phyloP scores from a whole-genome alignment of 768 basidiomycete genomes.

The Leccinum fibrillosum region DNA sequence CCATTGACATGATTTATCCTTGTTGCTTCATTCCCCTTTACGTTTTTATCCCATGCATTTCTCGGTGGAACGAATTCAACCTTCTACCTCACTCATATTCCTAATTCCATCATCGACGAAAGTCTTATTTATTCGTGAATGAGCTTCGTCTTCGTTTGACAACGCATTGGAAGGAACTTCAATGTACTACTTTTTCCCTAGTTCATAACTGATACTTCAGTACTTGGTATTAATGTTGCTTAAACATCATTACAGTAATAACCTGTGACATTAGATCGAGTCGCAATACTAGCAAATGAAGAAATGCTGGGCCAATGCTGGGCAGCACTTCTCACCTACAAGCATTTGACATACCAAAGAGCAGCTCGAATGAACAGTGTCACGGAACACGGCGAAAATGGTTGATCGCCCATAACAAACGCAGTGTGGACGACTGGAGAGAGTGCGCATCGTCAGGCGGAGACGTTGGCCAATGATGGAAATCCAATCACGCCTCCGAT shows the following conservation, averaged over 20 bases:
- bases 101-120: constrained; percentile 9
- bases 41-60: constrained; percentile 6
- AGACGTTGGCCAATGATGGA: not conserved
- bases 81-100: not conserved
- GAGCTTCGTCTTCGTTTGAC: constrained; percentile 15
- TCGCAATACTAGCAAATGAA: not conserved
- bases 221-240: constrained; percentile 31
- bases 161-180: constrained; percentile 26
- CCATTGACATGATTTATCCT: constrained; percentile 6
- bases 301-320: not conserved
- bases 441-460: too few relatives aligned
- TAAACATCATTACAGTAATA: constrained; percentile 29
- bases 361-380: not conserved
- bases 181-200: constrained; percentile 28
- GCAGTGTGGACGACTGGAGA: not conserved
- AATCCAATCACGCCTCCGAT: not conserved
- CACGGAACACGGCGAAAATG: not conserved
- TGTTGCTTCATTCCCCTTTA: constrained; percentile 19
- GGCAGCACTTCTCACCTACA: not conserved
- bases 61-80: constrained; percentile 15
- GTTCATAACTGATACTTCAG: constrained; percentile 21
- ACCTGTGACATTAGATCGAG: constrained; percentile 10
- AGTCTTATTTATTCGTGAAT: constrained; percentile 17
- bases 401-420: not conserved
- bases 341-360: not conserved